Evolutionary conservation across 1,284 basidiomycete species (phyloP), one percentile per base, ranked within the genome.

Genomic region (Trichosporon sp.): DNA sequence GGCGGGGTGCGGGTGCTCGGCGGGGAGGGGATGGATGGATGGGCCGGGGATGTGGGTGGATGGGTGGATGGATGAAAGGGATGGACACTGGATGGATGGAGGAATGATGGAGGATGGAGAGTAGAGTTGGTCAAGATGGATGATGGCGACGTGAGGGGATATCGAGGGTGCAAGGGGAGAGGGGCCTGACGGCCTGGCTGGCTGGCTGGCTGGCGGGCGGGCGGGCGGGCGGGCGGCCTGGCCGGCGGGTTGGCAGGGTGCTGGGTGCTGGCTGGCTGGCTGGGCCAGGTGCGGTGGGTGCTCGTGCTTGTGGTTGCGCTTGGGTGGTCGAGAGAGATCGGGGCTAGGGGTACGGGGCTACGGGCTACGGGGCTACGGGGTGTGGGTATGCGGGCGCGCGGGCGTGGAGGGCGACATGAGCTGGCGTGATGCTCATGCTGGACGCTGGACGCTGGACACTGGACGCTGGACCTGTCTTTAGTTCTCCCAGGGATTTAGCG

Each of bases 31-130:
- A 29, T 64, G 64, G 60, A 35, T 66, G 65, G 60, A 60, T 56
- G 65, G 63, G 25, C 66, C 38, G 64, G 35, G 9, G 25, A n/a
- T 31, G 62, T 29, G 38, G 38, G 12, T 60, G 67, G 38, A 38
- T 70, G 21, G 47, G 12, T 42, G 69, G 68, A 63, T 70, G 69
- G 68, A 65, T 60, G 64, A 67, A 66, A 34, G 66, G 47, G 38
- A 58, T 63, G 62, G 38, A 25, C 13, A 34, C 25, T 23, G 67
- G 67, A 34, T 69, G 71, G 31, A 58, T 35, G 62, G 42, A 11
- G 47, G 47, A 51, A 21, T n/a, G 23, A 51, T 51, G 47, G 23
- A 23, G 64, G 29, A 15, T 29, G 62, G 7, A n/a, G 42, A 53
- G 44, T 27, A 13, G 32, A 34, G 34, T 31, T 60, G 56, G 56